A percentile compares a stretch with the other conserved stretches of the same genome.
Evolutionary conservation across 306 rosid genomes (phyloP).

Genomic region (Inga laurina): DNA sequence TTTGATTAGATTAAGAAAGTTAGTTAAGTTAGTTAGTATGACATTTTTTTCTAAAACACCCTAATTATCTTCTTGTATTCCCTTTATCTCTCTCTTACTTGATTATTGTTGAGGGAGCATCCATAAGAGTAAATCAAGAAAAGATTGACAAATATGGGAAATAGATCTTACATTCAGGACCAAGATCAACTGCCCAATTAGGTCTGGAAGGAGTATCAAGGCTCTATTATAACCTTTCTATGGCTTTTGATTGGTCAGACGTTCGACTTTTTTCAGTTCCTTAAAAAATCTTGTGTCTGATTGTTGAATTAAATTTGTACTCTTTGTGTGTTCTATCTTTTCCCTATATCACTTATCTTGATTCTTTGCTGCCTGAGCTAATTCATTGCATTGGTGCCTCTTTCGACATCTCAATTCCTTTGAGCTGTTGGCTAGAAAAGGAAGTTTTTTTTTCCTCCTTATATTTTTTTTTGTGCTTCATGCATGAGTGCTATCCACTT

Average conservation of each 20-base stretch:
- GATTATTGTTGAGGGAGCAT: no score
- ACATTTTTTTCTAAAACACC: no score
- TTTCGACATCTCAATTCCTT: conserved; percentile 16
- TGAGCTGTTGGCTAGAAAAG: conserved; percentile 11
- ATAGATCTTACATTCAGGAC: no score
- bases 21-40: no score
- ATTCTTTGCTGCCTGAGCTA: not conserved
- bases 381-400: conserved; percentile 3
- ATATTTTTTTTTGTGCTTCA: no score
- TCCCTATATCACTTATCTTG: conserved; percentile 13
- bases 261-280: not conserved
- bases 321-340: not conserved
- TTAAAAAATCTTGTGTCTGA: not conserved
- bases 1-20: no score
- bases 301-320: conserved; percentile 12
- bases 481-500: conserved; percentile 22
- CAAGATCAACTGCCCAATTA: no score
- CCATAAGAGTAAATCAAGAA: no score
- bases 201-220: not conserved
- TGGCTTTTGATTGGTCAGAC: conserved; percentile 19
- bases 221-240: conserved; percentile 17
- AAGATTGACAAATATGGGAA: no score
- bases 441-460: conserved; percentile 2
- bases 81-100: no score
- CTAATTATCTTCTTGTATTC: no score